These are phyloP conservation scores for Peronospora tabacina DNA, from an alignment of 352 stramenopile species.

Conservation along the genomic window DNA sequence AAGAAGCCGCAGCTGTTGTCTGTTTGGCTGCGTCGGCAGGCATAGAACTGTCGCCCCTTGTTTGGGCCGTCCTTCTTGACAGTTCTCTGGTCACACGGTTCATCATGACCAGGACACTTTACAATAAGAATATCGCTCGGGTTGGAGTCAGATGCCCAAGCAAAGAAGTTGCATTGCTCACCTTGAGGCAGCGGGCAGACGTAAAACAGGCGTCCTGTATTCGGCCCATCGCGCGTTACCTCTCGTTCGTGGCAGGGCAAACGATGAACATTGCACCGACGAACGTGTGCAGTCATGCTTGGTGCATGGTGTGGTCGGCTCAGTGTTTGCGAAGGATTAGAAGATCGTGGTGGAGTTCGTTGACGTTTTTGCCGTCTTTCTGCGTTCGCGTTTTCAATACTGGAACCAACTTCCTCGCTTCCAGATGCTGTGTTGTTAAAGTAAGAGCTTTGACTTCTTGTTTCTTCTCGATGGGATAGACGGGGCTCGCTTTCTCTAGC, in stretches of 20 bases:
- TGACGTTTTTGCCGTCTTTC: slow-evolving; percentile 8
- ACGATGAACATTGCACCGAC: slow-evolving; percentile 43
- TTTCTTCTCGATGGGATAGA: slow-evolving; percentile 1
- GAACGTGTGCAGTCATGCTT: slow-evolving; percentile 15
- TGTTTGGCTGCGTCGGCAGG: slow-evolving; percentile 39
- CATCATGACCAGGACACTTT: slow-evolving; percentile 50
- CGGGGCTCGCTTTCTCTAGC: slow-evolving; percentile 3
- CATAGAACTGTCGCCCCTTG: slow-evolving; percentile 59
- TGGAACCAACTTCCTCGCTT: slow-evolving; percentile 8
- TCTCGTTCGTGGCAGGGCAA: slow-evolving; percentile 45
- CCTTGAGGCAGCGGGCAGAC: slow-evolving; percentile 73
- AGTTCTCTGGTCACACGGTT: slow-evolving; percentile 55
- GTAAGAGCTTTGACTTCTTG: background rate
- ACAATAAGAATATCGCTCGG: slow-evolving; percentile 8
- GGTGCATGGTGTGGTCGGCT: background rate
- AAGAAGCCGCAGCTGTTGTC: slow-evolving; percentile 72
- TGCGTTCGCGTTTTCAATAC: slow-evolving; percentile 2
- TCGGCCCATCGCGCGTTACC: slow-evolving; percentile 58
- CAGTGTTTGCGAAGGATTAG: background rate
- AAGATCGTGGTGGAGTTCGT: slow-evolving; percentile 8
- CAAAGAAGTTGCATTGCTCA: slow-evolving; percentile 89
- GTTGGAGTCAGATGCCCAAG: slow-evolving; percentile 73
- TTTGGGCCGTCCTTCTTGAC: slow-evolving; percentile 59
- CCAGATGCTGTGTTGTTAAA: slow-evolving; percentile 4
- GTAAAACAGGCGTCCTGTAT: slow-evolving; percentile 91